Conservation (phyloP, 345 rosid species). For the Acer saccharum region DNA sequence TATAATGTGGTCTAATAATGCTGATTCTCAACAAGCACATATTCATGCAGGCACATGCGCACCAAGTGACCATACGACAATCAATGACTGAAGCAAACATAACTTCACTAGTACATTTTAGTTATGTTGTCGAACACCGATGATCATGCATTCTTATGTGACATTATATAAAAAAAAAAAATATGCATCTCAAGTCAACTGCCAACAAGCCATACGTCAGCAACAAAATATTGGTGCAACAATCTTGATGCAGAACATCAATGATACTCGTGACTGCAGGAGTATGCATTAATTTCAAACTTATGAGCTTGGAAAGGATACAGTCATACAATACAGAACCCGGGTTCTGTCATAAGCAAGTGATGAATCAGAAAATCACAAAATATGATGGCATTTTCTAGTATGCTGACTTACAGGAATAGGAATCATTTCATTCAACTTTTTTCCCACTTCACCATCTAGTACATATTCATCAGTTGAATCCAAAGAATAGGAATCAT, state of each 20-base stretch:
- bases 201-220: constrained; percentile 4
- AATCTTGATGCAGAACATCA: background rate
- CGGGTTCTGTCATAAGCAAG: background rate
- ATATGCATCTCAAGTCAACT: background rate
- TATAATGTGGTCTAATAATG: background rate
- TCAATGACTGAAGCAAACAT: background rate
- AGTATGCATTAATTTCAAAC: background rate
- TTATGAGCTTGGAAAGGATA: background rate
- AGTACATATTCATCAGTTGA: constrained; percentile 52
- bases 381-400: background rate
- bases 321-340: background rate
- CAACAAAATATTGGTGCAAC: background rate
- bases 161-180: background rate
- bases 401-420: constrained; percentile 61
- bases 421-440: constrained; percentile 77
- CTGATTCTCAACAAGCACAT: background rate
- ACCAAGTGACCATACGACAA: background rate
- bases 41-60: background rate
- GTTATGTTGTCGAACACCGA: background rate
- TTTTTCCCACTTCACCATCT: constrained; percentile 78
- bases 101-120: background rate
- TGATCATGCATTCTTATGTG: background rate
- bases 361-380: background rate
- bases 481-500: constrained; percentile 62
- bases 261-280: background rate